Conservation (phyloP, 805 yeast species). For the Candida suzukii region DNA sequence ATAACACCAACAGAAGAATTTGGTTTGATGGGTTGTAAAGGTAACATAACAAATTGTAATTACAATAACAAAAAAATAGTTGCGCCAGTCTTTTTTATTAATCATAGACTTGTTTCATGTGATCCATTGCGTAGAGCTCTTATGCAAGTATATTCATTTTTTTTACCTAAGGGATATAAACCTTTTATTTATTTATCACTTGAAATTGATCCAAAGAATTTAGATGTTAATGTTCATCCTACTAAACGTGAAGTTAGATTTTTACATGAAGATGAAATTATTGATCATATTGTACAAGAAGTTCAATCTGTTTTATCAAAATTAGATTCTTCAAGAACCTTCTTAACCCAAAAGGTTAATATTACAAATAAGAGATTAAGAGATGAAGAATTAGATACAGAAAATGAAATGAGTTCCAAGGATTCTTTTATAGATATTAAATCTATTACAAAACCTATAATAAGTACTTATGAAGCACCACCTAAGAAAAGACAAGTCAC, state of each 20-base stretch:
- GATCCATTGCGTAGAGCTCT: conserved; percentile 74
- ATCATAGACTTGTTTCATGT: conserved; percentile 73
- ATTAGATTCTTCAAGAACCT: conserved; percentile 63
- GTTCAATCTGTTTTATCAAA: conserved; percentile 45
- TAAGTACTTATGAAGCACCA: not conserved
- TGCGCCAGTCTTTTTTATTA: conserved; percentile 76
- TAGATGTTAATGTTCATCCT: conserved; percentile 95
- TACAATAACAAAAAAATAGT: conserved; percentile 58
- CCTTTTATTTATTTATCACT: conserved; percentile 75
- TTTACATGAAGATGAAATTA: conserved; percentile 78
- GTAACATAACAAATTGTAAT: conserved; percentile 66
- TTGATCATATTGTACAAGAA: conserved; percentile 45
- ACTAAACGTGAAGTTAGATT: conserved; percentile 90
- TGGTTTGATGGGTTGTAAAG: conserved; percentile 50
- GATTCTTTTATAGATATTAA: not conserved
- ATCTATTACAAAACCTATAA: not conserved
- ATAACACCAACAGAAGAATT: conserved; percentile 25
- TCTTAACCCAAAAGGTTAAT: conserved; percentile 53
- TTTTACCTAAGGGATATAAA: conserved; percentile 69
- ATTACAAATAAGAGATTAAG: conserved; percentile 28
- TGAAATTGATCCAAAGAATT: conserved; percentile 55
- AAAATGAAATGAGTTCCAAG: not conserved
- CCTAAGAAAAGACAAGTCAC: not conserved
- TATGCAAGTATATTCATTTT: conserved; percentile 50
- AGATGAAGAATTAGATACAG: conserved; percentile 6